Base-by-base conservation (phyloP, 2,329 filamentous ascomycete species). In the Calonectria pseudoturangicola region DNA sequence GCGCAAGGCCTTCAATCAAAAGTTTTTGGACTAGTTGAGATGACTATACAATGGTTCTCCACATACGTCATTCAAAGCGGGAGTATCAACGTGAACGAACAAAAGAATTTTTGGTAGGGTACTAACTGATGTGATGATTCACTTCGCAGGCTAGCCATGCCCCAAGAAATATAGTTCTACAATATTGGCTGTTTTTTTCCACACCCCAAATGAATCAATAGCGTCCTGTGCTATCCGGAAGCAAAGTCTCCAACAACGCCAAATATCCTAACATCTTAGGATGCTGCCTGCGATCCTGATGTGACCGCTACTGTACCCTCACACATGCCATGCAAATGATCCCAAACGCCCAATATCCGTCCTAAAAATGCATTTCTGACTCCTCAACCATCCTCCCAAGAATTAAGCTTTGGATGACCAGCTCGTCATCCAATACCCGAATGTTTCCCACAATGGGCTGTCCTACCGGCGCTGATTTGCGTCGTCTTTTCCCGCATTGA, bases 371-470 rank as follows among this genome's bases (percentile, higher is more conserved):
- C 78, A 83, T 79, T 76, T 91, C 89, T 15, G 85, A 88, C 63
- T 91, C 89, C 74, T 94, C 93, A 66, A 95, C 90, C 77, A 98
- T 85, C 73, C 92, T 91, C 0, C 96, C 96, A 64, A 98, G 83
- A 75, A 99, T 98, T 72, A 98, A 86, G 83, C 95, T 98, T 87
- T 99, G 96, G 68, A 98, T 92, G 27, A 98, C 92, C 81, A 96
- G 92, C 84, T 98, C 96, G 82, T 97, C 93, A 69, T 92, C 93
- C 66, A 98, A 89, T 54, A 97, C 89, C 74, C 89, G 90, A 45
- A 95, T 87, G 73, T 84, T 89, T 77, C 88, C 87, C 15, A 88
- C 85, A 51, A 85, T 80, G 18, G 70, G 74, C 71, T 48, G 70
- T 10, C 58, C 76, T 54, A 56, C 51, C 21, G 72, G 21, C 13